Conservation (phyloP, 495 filamentous ascomycete species). For the Penicillium fimorum region DNA sequence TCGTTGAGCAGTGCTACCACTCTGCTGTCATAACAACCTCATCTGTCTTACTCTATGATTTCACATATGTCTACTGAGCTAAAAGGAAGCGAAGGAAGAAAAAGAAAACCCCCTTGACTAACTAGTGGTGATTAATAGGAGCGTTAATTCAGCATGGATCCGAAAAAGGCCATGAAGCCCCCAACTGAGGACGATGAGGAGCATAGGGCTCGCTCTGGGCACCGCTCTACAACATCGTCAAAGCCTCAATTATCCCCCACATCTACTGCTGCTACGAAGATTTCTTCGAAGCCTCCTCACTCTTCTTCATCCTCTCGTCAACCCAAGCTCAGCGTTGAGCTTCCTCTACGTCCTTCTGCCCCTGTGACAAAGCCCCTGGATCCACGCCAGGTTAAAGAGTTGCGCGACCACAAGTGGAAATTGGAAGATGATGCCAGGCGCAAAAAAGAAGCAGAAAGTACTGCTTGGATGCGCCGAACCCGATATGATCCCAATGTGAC, state of each 20-base stretch:
- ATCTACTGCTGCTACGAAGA: neutral
- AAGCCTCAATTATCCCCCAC: neutral
- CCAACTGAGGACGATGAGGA: neutral
- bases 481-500: neutral
- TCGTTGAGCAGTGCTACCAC: neutral
- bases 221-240: neutral
- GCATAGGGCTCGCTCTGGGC: neutral
- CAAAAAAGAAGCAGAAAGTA: neutral
- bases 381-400: neutral
- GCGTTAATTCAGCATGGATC: neutral
- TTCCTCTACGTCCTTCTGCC: neutral
- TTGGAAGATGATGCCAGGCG: neutral
- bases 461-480: slow-evolving; percentile 4
- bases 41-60: neutral
- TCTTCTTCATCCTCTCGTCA: neutral
- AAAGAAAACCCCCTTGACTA: neutral
- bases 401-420: neutral
- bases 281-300: neutral
- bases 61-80: neutral
- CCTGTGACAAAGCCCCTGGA: neutral
- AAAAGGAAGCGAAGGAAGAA: neutral
- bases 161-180: neutral
- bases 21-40: neutral
- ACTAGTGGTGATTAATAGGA: neutral
- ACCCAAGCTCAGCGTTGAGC: neutral